phyloP scores from a whole-genome alignment of 2,329 filamentous ascomycete genomes.

The Nigrospora osmanthi region DNA sequence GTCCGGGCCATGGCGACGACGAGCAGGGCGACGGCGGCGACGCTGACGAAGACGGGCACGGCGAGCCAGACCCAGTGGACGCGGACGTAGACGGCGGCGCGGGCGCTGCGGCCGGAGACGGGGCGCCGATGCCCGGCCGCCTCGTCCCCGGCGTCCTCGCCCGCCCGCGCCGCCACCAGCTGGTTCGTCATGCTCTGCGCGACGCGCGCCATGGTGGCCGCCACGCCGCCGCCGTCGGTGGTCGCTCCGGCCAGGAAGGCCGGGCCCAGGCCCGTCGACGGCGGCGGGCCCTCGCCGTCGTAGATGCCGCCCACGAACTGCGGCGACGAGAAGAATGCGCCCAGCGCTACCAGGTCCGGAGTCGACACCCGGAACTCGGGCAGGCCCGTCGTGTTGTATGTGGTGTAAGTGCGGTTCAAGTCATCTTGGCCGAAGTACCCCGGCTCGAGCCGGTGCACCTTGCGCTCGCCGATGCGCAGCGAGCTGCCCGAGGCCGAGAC shows the following conservation, averaged over 20 bases:
- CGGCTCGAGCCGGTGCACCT: not conserved
- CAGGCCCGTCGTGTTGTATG: not conserved
- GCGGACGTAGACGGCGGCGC: not conserved
- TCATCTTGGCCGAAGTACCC: not conserved
- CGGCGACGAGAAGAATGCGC: slow-evolving; percentile 1
- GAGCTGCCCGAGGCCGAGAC: slow-evolving; percentile 2
- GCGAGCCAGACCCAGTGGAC: not conserved
- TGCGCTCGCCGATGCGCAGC: not conserved
- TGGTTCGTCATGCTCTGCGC: slow-evolving; percentile 9
- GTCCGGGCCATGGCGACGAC: not conserved
- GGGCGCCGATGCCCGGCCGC: too few relatives aligned
- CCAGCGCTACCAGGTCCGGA: slow-evolving; percentile 2
- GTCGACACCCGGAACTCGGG: not conserved
- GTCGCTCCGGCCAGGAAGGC: slow-evolving; percentile 2
- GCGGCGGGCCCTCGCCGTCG: not conserved
- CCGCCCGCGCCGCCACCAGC: not conserved
- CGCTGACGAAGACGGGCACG: not conserved
- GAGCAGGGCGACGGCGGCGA: not conserved
- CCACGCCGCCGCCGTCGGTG: not conserved
- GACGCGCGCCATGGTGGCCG: slow-evolving; percentile 3
- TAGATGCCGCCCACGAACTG: slow-evolving; percentile 5
- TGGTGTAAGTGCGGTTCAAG: not conserved
- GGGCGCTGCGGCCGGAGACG: not conserved
- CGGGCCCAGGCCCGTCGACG: slow-evolving; percentile 1
- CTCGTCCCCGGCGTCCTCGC: too few relatives aligned